These are phyloP conservation scores for Nemania sp. DNA, from an alignment of 2,329 filamentous ascomycete species.

Conservation along the genomic window DNA sequence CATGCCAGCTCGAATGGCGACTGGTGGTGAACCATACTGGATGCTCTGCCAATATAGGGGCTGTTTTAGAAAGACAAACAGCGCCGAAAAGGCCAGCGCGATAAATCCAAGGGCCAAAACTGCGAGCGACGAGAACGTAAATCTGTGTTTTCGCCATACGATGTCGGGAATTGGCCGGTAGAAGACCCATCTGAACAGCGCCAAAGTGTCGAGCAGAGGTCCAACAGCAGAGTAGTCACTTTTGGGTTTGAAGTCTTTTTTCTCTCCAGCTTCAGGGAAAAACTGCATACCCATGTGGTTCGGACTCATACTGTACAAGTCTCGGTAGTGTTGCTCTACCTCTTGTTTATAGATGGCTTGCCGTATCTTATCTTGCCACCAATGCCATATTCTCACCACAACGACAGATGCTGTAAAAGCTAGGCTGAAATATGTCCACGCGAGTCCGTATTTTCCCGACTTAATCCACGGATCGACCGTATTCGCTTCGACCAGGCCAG, in stretches of 20 bases:
- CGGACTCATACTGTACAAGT: constrained; percentile 56
- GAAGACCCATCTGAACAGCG: constrained; percentile 85
- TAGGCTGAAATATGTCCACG: constrained; percentile 87
- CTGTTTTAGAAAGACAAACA: constrained; percentile 86
- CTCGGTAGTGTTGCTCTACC: constrained; percentile 66
- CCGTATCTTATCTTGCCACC: constrained; percentile 91
- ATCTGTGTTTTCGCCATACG: constrained; percentile 65
- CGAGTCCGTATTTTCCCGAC: constrained; percentile 83
- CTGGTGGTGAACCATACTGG: constrained; percentile 80
- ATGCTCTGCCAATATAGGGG: constrained; percentile 91
- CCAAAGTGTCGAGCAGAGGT: constrained; percentile 76
- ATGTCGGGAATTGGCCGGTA: constrained; percentile 84
- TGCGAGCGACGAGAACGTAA: constrained; percentile 81
- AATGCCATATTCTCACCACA: constrained; percentile 78
- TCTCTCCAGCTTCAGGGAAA: constrained; percentile 69
- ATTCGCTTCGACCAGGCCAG: constrained; percentile 65
- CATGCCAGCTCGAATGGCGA: constrained; percentile 89
- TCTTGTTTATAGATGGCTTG: constrained; percentile 87
- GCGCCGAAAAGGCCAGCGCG: constrained; percentile 71
- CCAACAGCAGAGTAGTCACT: constrained; percentile 77
- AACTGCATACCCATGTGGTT: constrained; percentile 67
- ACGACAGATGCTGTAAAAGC: constrained; percentile 70
- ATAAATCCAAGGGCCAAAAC: constrained; percentile 70
- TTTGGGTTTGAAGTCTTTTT: constrained; percentile 63
- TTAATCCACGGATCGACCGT: constrained; percentile 78